phyloP scores from a whole-genome alignment of 1,284 basidiomycete genomes.

The Rhodotorula sp. region DNA sequence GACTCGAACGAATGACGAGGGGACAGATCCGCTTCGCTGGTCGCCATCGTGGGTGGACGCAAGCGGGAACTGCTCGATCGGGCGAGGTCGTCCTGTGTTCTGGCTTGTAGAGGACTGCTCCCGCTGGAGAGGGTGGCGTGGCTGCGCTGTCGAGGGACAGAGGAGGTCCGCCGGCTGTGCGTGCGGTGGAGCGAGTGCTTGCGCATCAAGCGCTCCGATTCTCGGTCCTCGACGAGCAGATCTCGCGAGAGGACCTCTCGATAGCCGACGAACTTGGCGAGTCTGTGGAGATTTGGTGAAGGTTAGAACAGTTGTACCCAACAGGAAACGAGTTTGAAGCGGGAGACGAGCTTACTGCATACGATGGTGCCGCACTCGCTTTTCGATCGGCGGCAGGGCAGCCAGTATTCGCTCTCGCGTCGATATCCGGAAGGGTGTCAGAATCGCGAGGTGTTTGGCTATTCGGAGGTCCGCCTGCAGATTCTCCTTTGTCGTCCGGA shows the following conservation, averaged over 20 bases:
- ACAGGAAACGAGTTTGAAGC: neutral
- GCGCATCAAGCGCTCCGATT: slow-evolving; percentile 44
- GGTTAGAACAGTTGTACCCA: neutral
- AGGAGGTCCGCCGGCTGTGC: slow-evolving; percentile 9
- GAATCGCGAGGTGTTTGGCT: slow-evolving; percentile 74
- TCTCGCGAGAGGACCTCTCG: slow-evolving; percentile 71
- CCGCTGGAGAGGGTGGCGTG: neutral
- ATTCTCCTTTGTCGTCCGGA: slow-evolving; percentile 60
- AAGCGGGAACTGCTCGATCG: slow-evolving; percentile 15
- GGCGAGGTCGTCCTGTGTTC: neutral
- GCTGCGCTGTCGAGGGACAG: slow-evolving; percentile 3
- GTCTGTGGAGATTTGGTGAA: slow-evolving; percentile 17
- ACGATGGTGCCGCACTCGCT: slow-evolving; percentile 64
- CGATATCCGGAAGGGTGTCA: slow-evolving; percentile 80
- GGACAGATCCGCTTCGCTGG: slow-evolving; percentile 5
- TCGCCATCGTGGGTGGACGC: neutral
- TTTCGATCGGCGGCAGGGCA: slow-evolving; percentile 64
- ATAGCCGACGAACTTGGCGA: slow-evolving; percentile 69
- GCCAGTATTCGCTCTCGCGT: slow-evolving; percentile 71
- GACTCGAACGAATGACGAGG: slow-evolving; percentile 36
- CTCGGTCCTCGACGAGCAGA: slow-evolving; percentile 66
- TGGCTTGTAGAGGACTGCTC: neutral
- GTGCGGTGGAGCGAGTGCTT: slow-evolving; percentile 29
- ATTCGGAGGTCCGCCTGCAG: slow-evolving; percentile 71
- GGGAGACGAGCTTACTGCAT: slow-evolving; percentile 54